These are phyloP conservation scores for Penicillium daleae DNA, from an alignment of 495 filamentous ascomycete species.

Conservation along the genomic window DNA sequence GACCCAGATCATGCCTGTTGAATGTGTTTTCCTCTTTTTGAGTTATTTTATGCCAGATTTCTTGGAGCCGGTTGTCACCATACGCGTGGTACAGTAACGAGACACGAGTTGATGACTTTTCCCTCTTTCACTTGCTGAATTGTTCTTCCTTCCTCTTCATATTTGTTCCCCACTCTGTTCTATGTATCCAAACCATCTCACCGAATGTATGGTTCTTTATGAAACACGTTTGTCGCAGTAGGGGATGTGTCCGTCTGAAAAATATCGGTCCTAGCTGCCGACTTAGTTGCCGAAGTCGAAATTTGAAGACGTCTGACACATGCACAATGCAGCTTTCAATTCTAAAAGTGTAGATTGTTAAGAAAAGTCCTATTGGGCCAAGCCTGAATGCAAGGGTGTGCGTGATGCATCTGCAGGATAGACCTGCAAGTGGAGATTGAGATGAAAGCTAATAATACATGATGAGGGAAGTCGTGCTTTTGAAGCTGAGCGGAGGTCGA, in stretches of 20 bases:
- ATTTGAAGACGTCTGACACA: not conserved
- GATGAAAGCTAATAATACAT: slow-evolving; percentile 28
- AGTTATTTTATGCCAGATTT: slow-evolving; percentile 23
- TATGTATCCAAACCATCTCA: slow-evolving; percentile 19
- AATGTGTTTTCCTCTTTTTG: slow-evolving; percentile 24
- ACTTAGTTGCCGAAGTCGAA: not conserved
- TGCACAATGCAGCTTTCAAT: slow-evolving; percentile 10
- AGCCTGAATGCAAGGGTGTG: slow-evolving; percentile 18
- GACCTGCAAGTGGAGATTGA: slow-evolving; percentile 10
- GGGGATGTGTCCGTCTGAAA: not conserved
- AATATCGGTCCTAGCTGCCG: not conserved
- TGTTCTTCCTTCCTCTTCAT: slow-evolving; percentile 9
- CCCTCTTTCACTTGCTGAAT: slow-evolving; percentile 15
- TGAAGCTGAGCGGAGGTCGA: not conserved
- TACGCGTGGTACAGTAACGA: slow-evolving; percentile 29
- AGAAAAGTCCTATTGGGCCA: not conserved
- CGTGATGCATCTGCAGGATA: slow-evolving; percentile 12
- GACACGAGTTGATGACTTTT: slow-evolving; percentile 35
- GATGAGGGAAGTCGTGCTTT: slow-evolving; percentile 5
- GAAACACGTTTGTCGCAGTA: not conserved
- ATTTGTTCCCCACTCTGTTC: slow-evolving; percentile 13
- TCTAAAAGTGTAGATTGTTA: slow-evolving; percentile 2
- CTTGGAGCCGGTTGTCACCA: slow-evolving; percentile 18
- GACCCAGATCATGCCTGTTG: slow-evolving; percentile 21
- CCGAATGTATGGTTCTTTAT: slow-evolving; percentile 4